Evolutionary conservation across 2,329 filamentous ascomycete species (phyloP).

Genomic region (Fonsecaea monophora): DNA sequence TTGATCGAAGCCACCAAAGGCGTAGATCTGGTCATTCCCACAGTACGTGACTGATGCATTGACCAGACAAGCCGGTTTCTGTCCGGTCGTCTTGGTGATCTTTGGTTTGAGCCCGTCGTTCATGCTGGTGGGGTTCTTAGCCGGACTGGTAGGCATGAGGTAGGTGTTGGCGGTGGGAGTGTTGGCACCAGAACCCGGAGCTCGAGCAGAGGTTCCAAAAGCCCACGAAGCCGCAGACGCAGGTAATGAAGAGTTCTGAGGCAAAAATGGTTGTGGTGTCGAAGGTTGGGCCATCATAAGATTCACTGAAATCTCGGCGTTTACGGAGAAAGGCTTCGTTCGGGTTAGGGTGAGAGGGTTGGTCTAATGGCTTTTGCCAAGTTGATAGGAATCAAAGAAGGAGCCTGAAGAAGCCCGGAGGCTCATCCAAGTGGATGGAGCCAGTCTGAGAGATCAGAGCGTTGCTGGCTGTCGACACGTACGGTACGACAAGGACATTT

Average conservation of each 20-base stretch:
- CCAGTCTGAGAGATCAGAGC: slow-evolving; percentile 5
- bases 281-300: slow-evolving; percentile 35
- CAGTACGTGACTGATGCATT: slow-evolving; percentile 99
- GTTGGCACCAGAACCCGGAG: slow-evolving; percentile 33
- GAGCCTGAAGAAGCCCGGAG: neutral
- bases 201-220: slow-evolving; percentile 13
- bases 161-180: slow-evolving; percentile 63
- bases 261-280: slow-evolving; percentile 24
- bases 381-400: neutral
- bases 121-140: slow-evolving; percentile 66
- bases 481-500: neutral
- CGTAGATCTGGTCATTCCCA: slow-evolving; percentile 95
- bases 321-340: neutral
- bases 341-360: neutral
- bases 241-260: slow-evolving; percentile 18
- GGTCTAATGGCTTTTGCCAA: neutral
- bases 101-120: slow-evolving; percentile 72
- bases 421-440: slow-evolving; percentile 4
- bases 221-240: slow-evolving; percentile 8
- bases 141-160: slow-evolving; percentile 86
- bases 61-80: slow-evolving; percentile 89
- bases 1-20: slow-evolving; percentile 97
- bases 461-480: neutral
- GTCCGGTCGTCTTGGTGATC: slow-evolving; percentile 77
- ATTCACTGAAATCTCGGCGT: slow-evolving; percentile 1